Conservation (phyloP, 495 filamentous ascomycete genomes). For the Cenococcum geophilum region DNA sequence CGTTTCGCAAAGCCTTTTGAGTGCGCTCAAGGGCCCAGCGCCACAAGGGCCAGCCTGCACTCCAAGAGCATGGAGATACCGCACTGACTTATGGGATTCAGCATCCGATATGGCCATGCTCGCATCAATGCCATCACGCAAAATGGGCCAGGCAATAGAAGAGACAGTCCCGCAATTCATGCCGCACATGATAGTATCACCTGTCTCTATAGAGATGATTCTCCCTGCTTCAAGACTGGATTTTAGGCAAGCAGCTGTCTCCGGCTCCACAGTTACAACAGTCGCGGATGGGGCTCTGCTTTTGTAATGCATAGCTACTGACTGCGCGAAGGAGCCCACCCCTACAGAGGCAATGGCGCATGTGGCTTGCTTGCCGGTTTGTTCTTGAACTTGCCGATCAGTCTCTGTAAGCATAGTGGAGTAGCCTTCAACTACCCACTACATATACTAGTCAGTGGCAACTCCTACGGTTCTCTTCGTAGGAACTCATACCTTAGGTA, state of each 20-base stretch:
- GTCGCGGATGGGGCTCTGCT: slow-evolving; percentile 25
- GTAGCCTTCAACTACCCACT: slow-evolving; percentile 71
- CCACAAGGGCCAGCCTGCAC: slow-evolving; percentile 60
- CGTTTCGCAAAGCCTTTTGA: slow-evolving; percentile 43
- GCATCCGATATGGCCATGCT: slow-evolving; percentile 51
- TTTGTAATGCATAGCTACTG: slow-evolving; percentile 56
- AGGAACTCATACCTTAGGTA: slow-evolving; percentile 41
- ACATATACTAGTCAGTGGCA: neutral
- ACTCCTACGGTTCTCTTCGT: neutral
- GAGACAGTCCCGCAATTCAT: slow-evolving; percentile 65
- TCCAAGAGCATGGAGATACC: slow-evolving; percentile 43
- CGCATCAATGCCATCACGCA: slow-evolving; percentile 52
- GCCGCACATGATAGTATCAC: slow-evolving; percentile 58
- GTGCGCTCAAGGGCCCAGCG: slow-evolving; percentile 53
- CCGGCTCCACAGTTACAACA: slow-evolving; percentile 58
- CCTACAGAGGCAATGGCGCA: slow-evolving; percentile 55
- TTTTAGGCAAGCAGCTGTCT: slow-evolving; percentile 55
- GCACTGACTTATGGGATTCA: slow-evolving; percentile 50
- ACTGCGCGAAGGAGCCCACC: slow-evolving; percentile 59
- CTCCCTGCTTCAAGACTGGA: slow-evolving; percentile 45
- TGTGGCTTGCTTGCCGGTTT: slow-evolving; percentile 32
- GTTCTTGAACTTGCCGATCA: slow-evolving; percentile 46
- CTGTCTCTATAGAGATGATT: slow-evolving; percentile 44
- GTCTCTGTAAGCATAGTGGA: slow-evolving; percentile 59
- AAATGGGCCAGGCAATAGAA: slow-evolving; percentile 52